These are phyloP conservation scores for Smallanthus sonchifolius DNA, from an alignment of 129 eudicot species.

Conservation along the genomic window DNA sequence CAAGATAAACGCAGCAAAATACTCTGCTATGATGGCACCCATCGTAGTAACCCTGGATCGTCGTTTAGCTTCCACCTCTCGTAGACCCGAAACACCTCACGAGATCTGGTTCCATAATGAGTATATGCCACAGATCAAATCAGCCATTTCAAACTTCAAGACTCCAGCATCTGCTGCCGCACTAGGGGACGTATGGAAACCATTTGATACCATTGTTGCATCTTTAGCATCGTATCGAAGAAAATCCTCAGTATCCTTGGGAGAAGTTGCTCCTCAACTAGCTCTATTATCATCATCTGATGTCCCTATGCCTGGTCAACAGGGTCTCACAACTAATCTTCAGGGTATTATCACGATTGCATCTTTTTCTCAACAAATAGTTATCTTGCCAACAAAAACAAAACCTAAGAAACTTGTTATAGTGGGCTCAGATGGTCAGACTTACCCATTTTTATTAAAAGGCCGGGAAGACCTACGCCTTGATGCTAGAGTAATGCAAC, in stretches of 20 bases:
- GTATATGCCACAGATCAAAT: conserved; percentile 63
- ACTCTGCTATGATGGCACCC: conserved; percentile 99
- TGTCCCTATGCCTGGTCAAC: conserved; percentile 97
- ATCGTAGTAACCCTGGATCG: conserved; percentile 94
- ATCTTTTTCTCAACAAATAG: conserved; percentile 74
- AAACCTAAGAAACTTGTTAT: conserved; percentile 90
- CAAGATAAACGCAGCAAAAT: conserved; percentile 87
- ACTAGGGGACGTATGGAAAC: conserved; percentile 82
- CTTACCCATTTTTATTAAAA: conserved; percentile 80
- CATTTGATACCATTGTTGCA: conserved; percentile 78
- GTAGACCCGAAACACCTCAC: conserved; percentile 87
- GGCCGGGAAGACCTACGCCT: conserved; percentile 99
- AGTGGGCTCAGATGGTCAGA: conserved; percentile 85
- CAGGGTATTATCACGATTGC: conserved; percentile 86
- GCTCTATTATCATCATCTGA: conserved; percentile 72
- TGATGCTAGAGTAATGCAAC: conserved; percentile 99
- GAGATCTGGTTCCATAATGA: conserved; percentile 89
- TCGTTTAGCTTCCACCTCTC: conserved; percentile 83
- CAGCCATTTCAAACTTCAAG: conserved; percentile 78
- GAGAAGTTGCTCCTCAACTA: conserved; percentile 93
- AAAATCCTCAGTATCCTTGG: conserved; percentile 69
- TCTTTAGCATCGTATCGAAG: conserved; percentile 89
- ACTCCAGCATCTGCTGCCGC: conserved; percentile 67
- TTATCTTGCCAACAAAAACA: conserved; percentile 86
- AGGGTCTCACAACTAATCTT: conserved; percentile 36